Evolutionary conservation across 2,329 filamentous ascomycete species (phyloP).

Genomic region (Ascocoryne sarcoides): DNA sequence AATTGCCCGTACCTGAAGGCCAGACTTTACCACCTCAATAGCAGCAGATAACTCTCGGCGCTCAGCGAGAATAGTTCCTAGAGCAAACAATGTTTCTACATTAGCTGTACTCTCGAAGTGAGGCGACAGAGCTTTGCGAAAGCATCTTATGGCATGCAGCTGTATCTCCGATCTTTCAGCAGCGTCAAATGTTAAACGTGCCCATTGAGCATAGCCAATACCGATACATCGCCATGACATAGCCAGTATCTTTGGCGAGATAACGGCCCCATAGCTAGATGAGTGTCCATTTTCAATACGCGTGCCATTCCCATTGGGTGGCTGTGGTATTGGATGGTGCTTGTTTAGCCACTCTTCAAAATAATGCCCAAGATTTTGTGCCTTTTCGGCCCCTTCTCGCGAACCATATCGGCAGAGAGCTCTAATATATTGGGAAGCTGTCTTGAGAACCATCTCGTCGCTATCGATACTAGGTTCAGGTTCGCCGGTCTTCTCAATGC

Average conservation of each 20-base stretch:
- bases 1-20: slow-evolving; percentile 36
- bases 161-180: slow-evolving; percentile 64
- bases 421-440: slow-evolving; percentile 70
- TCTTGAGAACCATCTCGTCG: slow-evolving; percentile 67
- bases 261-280: slow-evolving; percentile 22
- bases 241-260: slow-evolving; percentile 55
- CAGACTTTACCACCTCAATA: slow-evolving; percentile 72
- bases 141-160: slow-evolving; percentile 63
- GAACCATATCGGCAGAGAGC: slow-evolving; percentile 78
- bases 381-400: slow-evolving; percentile 67
- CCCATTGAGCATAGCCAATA: slow-evolving; percentile 79
- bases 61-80: slow-evolving; percentile 82
- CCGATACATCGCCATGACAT: slow-evolving; percentile 78
- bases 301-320: slow-evolving; percentile 12
- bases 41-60: slow-evolving; percentile 71
- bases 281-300: slow-evolving; percentile 14
- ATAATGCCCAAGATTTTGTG: slow-evolving; percentile 58
- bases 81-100: slow-evolving; percentile 68
- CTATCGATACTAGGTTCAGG: slow-evolving; percentile 65
- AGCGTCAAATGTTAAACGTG: slow-evolving; percentile 69
- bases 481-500: slow-evolving; percentile 70
- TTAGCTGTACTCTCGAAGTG: slow-evolving; percentile 59
- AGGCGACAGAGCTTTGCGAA: slow-evolving; percentile 64
- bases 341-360: slow-evolving; percentile 70
- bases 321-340: slow-evolving; percentile 28